These are phyloP conservation scores for Camelina hispida DNA, from an alignment of 345 rosid genomes.

Conservation along the genomic window DNA sequence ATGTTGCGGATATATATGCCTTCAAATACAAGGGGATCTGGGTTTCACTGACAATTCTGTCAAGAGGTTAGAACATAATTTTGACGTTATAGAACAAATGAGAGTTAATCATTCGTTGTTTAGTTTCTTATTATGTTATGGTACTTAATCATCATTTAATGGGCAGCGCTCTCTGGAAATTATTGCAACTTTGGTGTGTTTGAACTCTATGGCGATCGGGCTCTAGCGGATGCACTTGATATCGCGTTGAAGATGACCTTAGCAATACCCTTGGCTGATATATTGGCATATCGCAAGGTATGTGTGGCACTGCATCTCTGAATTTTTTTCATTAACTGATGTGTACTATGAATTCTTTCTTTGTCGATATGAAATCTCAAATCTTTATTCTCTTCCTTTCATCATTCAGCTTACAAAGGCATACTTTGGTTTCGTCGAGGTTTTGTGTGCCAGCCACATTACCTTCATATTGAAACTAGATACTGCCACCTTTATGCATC, in stretches of 20 bases:
- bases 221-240: slow-evolving; percentile 94
- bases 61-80: slow-evolving; percentile 72
- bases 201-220: slow-evolving; percentile 97
- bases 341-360: slow-evolving; percentile 4
- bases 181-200: slow-evolving; percentile 97
- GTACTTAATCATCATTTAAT: slow-evolving; percentile 24
- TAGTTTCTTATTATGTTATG: slow-evolving; percentile 1
- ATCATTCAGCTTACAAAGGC: slow-evolving; percentile 90
- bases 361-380: slow-evolving; percentile 1
- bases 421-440: slow-evolving; percentile 94
- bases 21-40: slow-evolving; percentile 98
- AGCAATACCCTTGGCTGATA: slow-evolving; percentile 93
- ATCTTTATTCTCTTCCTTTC: slow-evolving; percentile 17
- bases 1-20: slow-evolving; percentile 89
- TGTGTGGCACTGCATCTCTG: slow-evolving; percentile 1
- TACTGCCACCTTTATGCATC: slow-evolving; percentile 86
- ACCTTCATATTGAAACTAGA: slow-evolving; percentile 77
- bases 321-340: neutral
- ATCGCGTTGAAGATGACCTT: slow-evolving; percentile 85
- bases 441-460: slow-evolving; percentile 80
- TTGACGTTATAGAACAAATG: slow-evolving; percentile 23
- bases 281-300: slow-evolving; percentile 92
- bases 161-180: slow-evolving; percentile 91
- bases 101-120: slow-evolving; percentile 16
- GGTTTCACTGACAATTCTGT: slow-evolving; percentile 87